Conservation (phyloP, 306 rosid species). For the Cotoneaster glaucophyllus region DNA sequence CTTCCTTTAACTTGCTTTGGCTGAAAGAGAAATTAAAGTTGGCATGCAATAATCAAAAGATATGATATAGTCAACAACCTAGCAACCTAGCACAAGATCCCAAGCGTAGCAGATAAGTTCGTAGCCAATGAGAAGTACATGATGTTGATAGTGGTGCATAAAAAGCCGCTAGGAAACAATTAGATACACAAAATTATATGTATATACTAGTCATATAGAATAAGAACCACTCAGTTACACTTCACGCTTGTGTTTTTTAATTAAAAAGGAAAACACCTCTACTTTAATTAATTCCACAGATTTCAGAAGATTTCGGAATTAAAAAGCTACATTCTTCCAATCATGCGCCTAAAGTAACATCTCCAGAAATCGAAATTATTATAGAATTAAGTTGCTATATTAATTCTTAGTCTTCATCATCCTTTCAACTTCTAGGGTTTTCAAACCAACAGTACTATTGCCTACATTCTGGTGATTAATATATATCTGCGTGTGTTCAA, state of each 20-base stretch:
- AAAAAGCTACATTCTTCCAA: neutral
- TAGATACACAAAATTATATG: neutral
- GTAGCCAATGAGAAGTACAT: conserved; percentile 12
- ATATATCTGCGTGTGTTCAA: neutral
- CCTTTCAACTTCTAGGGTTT: neutral
- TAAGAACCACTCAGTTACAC: no score
- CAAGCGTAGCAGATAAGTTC: conserved; percentile 12
- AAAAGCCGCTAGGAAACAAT: neutral
- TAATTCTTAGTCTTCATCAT: neutral
- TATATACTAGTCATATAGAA: neutral
- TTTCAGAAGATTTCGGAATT: neutral
- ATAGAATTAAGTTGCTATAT: neutral
- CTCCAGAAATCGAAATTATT: neutral
- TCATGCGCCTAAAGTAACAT: neutral
- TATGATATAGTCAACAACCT: conserved; percentile 5
- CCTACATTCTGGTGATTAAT: neutral
- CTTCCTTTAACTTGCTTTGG: neutral
- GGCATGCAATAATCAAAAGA: conserved; percentile 5
- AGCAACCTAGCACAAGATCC: conserved; percentile 7
- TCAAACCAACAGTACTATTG: neutral
- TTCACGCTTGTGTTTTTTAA: no score
- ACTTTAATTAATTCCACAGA: neutral
- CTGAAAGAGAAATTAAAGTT: conserved; percentile 6
- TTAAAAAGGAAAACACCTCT: no score
- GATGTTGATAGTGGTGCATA: neutral